Base-by-base conservation (phyloP, 352 stramenopile genomes). In the Halophytophthora batemanensis region DNA sequence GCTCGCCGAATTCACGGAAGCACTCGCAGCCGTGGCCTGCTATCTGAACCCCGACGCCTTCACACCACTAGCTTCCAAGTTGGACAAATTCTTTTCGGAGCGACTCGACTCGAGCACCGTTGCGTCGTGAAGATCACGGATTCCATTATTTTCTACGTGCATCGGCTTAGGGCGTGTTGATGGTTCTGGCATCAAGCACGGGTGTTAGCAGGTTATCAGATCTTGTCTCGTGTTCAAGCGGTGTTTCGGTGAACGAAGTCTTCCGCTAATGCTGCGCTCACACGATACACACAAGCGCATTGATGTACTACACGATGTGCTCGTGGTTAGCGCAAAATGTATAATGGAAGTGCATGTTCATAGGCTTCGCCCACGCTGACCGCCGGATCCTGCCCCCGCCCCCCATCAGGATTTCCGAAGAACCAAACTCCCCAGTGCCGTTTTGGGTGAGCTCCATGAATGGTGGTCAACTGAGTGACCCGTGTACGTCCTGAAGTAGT, bases 11-110 rank as follows among this genome's bases (percentile, higher is more conserved):
- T 90, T 85, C 41, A 46, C 82, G 13, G 74, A 90, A 36, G 63
- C 69, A 15, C 48, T 87, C 1, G 69, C 71, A 13, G 78, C 78
- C 2, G 54, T 90, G 15, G 74, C 70, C 3, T 84, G 73, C 23
- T 90, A 87, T 47, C 57, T 84, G 25, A 66, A 75, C 5, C 76
- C 74, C 2, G 72, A 86, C 51, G 64, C 71, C 2, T 90, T 90
- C 42, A 46, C 84, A 6, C 72, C 78, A 7, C 64, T 87, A 11
- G 64, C 76, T 21, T 51, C 53, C 6, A 87, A 86, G 45, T 61
- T 87, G 11, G 67, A 87, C 42, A 58, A 66, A 4, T 90, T 87
- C 44, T 84, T 86, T 43, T 60, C 65, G 10, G 66, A 71, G 23
- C 64, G 59, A 22, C 46, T 66, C 14, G 46, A 62, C 28, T 66